A percentile compares a stretch with the other conserved stretches of the same genome.
Evolutionary conservation across 2,329 filamentous ascomycete genomes (phyloP).

Genomic region (Alternaria sp.): DNA sequence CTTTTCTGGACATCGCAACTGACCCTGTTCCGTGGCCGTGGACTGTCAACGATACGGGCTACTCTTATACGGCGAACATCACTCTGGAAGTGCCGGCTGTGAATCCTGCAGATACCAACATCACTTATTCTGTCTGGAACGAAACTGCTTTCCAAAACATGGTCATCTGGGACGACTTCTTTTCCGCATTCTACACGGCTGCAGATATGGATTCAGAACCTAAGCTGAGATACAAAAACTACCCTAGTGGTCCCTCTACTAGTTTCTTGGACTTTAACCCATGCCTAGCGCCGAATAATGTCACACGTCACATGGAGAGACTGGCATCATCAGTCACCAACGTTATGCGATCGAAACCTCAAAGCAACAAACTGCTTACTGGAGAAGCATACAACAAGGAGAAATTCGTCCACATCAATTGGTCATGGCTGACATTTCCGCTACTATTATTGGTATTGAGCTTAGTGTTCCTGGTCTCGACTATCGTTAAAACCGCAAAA

Average conservation of each 20-base stretch:
- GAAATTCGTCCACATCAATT: constrained; percentile 25
- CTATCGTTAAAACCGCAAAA: constrained; percentile 33
- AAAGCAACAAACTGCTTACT: neutral
- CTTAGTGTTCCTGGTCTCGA: constrained; percentile 36
- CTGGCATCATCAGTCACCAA: constrained; percentile 34
- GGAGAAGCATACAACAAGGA: constrained; percentile 25
- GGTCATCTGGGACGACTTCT: constrained; percentile 15
- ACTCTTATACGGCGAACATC: neutral
- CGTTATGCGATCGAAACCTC: constrained; percentile 24
- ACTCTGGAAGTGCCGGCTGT: neutral
- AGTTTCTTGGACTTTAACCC: constrained; percentile 15
- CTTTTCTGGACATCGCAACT: neutral
- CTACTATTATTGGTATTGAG: constrained; percentile 30
- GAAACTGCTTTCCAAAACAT: no score
- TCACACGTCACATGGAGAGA: constrained; percentile 30
- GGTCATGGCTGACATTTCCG: constrained; percentile 42
- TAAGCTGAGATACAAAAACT: neutral
- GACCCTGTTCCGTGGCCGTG: neutral
- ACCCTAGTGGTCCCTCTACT: neutral
- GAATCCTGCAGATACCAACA: constrained; percentile 20
- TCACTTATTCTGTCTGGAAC: no score
- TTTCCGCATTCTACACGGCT: constrained; percentile 19
- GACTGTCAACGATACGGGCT: neutral
- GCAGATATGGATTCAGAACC: neutral
- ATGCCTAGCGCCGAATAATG: constrained; percentile 31